Percentiles rank a stretch among this genome's conserved stretches.
Conservation (phyloP, 1,139 yeast species). For the Arxiozyma heterogenica region DNA sequence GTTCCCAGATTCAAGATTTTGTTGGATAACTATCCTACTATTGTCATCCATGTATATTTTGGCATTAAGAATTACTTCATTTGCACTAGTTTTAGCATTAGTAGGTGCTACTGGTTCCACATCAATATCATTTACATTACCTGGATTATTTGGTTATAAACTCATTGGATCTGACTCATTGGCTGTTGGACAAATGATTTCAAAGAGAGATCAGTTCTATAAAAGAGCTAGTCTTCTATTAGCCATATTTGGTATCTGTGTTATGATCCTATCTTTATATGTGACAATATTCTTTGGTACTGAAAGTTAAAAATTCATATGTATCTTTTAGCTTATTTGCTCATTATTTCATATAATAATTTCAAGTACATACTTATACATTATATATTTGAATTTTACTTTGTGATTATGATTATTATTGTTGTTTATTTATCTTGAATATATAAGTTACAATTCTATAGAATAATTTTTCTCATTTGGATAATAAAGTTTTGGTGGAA, state of each 20-base stretch:
- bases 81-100: slow-evolving; percentile 77
- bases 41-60: slow-evolving; percentile 46
- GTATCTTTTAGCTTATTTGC: background rate
- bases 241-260: slow-evolving; percentile 62
- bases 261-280: slow-evolving; percentile 68
- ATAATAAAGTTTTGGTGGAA: too few species aligned
- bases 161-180: slow-evolving; percentile 39
- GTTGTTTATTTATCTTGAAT: too few species aligned
- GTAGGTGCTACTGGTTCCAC: slow-evolving; percentile 97
- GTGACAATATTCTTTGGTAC: slow-evolving; percentile 50
- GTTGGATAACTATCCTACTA: slow-evolving; percentile 39
- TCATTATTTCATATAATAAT: background rate
- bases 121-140: slow-evolving; percentile 81
- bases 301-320: slow-evolving; percentile 13
- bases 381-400: too few species aligned
- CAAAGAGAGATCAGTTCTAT: slow-evolving; percentile 34
- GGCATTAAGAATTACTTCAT: slow-evolving; percentile 63
- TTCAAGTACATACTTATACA: background rate
- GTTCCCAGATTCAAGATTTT: slow-evolving; percentile 42
- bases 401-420: too few species aligned
- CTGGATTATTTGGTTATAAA: slow-evolving; percentile 80
- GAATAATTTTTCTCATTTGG: background rate
- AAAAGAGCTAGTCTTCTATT: slow-evolving; percentile 54
- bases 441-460: background rate
- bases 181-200: slow-evolving; percentile 22